Percentiles rank a stretch among this genome's conserved stretches.
These are phyloP conservation scores for Tuber magnatum DNA, from an alignment of 495 filamentous ascomycete species.

Conservation along the genomic window DNA sequence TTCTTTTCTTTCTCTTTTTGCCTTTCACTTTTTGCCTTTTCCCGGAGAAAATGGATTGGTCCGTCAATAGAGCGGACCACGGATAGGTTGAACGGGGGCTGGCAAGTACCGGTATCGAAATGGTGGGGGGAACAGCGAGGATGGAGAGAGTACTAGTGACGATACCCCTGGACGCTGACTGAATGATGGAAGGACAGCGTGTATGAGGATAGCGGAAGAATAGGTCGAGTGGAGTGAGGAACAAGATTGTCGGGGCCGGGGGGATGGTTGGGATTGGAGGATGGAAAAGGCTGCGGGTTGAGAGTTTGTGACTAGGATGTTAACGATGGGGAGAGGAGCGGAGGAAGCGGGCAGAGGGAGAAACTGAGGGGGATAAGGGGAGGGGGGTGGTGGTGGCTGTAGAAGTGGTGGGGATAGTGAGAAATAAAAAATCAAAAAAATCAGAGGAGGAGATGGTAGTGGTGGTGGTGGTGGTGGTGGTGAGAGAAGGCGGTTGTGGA, in stretches of 20 bases:
- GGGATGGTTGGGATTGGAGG: neutral
- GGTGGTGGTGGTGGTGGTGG: neutral
- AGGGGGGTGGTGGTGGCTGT: neutral
- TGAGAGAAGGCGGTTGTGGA: neutral
- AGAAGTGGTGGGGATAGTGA: neutral
- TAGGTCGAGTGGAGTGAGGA: neutral
- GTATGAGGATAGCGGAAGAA: neutral
- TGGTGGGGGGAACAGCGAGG: slow-evolving; percentile 1
- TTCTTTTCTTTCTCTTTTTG: neutral
- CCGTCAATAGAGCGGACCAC: neutral
- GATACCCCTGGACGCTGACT: neutral
- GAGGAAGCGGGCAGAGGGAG: slow-evolving; percentile 3
- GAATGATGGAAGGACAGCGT: neutral
- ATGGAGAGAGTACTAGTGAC: neutral
- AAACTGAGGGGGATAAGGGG: neutral
- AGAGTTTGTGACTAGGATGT: neutral
- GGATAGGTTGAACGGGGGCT: neutral
- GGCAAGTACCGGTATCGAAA: slow-evolving; percentile 1
- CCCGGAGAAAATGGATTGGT: neutral
- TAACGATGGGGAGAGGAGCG: neutral
- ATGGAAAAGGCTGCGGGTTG: neutral
- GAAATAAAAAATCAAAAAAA: neutral
- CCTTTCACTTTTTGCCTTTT: slow-evolving; percentile 5
- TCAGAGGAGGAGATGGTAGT: neutral
- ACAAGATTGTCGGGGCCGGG: neutral